Percentiles rank a stretch among this genome's conserved stretches.
Conservation (phyloP, 805 yeast species). For the Zygosaccharomyces gambellarensis region DNA sequence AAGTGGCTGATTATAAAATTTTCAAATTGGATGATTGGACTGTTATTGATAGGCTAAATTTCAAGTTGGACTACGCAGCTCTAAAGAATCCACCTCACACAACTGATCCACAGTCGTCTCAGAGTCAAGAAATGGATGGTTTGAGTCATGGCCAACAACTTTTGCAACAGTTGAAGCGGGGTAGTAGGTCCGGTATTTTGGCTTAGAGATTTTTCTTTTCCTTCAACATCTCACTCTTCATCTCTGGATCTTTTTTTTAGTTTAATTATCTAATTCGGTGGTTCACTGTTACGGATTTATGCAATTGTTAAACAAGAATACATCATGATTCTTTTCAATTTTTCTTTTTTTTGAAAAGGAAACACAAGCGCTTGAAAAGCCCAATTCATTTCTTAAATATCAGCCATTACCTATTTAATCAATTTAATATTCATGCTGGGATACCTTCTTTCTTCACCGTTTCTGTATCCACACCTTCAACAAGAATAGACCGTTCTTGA, state of each 20-base stretch:
- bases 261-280: not conserved
- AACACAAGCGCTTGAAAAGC: not conserved
- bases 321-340: not conserved
- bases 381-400: not conserved
- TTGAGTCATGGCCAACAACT: conserved; percentile 29
- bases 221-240: not conserved
- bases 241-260: not conserved
- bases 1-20: conserved; percentile 41
- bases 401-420: not conserved
- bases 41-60: conserved; percentile 39
- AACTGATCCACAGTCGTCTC: conserved; percentile 3
- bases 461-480: not conserved
- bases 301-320: conserved; percentile 2
- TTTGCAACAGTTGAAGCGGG: conserved; percentile 29
- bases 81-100: conserved; percentile 14
- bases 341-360: not conserved
- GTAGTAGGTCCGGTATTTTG: conserved; percentile 18
- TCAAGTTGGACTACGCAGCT: conserved; percentile 36
- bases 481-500: not conserved
- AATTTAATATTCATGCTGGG: not conserved
- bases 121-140: conserved; percentile 5
- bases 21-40: conserved; percentile 44
- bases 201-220: conserved; percentile 2
- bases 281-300: conserved; percentile 3
- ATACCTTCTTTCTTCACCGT: conserved; percentile 1